Conservation (phyloP, 169 alveolate species). For the Eimeria necatrix region DNA sequence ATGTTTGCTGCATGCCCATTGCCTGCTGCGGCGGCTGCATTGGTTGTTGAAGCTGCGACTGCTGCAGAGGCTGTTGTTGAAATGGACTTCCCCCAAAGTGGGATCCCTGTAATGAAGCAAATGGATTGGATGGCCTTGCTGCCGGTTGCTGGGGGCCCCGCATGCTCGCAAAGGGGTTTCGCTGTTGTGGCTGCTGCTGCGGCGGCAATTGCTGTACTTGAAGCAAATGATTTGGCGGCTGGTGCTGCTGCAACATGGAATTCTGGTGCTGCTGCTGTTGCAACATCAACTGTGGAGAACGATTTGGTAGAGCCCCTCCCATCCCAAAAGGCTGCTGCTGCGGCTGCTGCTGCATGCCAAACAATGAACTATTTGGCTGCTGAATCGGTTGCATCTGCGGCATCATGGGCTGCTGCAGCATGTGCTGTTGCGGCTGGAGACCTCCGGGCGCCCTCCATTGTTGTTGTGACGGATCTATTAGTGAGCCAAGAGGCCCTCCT, state of each 20-base stretch:
- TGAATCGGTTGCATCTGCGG: slow-evolving; percentile 35
- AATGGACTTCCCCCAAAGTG: slow-evolving; percentile 58
- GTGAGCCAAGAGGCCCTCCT: slow-evolving; percentile 33
- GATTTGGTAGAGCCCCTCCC: slow-evolving; percentile 35
- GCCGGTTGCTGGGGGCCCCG: slow-evolving; percentile 68
- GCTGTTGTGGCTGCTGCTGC: slow-evolving; percentile 53
- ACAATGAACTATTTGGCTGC: slow-evolving; percentile 42
- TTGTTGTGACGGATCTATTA: slow-evolving; percentile 43
- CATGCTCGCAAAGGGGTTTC: slow-evolving; percentile 72
- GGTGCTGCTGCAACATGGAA: slow-evolving; percentile 44
- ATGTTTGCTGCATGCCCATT: slow-evolving; percentile 52
- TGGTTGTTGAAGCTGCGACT: slow-evolving; percentile 2
- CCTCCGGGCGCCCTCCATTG: slow-evolving; percentile 53
- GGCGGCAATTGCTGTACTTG: slow-evolving; percentile 49
- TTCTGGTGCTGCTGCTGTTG: slow-evolving; percentile 37
- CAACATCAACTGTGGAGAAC: slow-evolving; percentile 66
- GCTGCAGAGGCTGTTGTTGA: slow-evolving; percentile 52
- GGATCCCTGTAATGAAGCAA: slow-evolving; percentile 52
- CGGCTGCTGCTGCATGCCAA: slow-evolving; percentile 52
- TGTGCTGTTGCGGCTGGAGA: slow-evolving; percentile 52
- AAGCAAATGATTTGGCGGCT: slow-evolving; percentile 41
- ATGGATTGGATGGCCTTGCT: slow-evolving; percentile 61
- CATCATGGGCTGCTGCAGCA: slow-evolving; percentile 24
- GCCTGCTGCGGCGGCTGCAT: slow-evolving; percentile 58
- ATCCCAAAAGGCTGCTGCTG: slow-evolving; percentile 49